Evolutionary conservation across 2,329 filamentous ascomycete species (phyloP).

Genomic region (Penicillium sp.): DNA sequence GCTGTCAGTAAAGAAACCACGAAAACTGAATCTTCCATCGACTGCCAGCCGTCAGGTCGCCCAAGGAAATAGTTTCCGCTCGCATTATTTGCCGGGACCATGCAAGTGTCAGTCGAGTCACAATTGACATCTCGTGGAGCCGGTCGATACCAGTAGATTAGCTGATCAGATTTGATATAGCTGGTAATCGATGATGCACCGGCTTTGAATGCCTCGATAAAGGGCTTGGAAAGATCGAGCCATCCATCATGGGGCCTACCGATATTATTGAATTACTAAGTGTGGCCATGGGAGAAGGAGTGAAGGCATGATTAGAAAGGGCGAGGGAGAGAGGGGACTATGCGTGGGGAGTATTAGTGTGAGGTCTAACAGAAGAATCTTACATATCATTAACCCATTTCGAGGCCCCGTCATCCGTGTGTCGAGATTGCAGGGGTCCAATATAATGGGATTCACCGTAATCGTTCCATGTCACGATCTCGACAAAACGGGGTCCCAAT

Average conservation of each 20-base stretch:
- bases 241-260: constrained; percentile 56
- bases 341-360: too few species aligned
- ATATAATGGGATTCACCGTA: constrained; percentile 62
- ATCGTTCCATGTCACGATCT: constrained; percentile 56
- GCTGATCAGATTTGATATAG: constrained; percentile 54
- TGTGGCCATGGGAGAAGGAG: too few species aligned
- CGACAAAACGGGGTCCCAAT: constrained; percentile 53
- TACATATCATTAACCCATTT: constrained; percentile 57
- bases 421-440: constrained; percentile 52
- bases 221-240: constrained; percentile 59
- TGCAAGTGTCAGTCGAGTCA: constrained; percentile 56
- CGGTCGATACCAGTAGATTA: constrained; percentile 62
- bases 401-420: constrained; percentile 46
- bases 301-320: too few species aligned
- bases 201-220: constrained; percentile 58
- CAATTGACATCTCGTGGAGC: constrained; percentile 53
- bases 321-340: too few species aligned
- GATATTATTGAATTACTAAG: constrained; percentile 11
- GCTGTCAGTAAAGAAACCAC: constrained; percentile 55
- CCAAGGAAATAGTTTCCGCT: constrained; percentile 59
- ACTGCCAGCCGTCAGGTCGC: constrained; percentile 55
- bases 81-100: constrained; percentile 47
- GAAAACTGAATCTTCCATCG: constrained; percentile 56
- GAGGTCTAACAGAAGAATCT: constrained; percentile 17
- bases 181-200: constrained; percentile 38